These are phyloP conservation scores for Kitagawia praeruptora DNA, from an alignment of 129 eudicot genomes.

Conservation along the genomic window DNA sequence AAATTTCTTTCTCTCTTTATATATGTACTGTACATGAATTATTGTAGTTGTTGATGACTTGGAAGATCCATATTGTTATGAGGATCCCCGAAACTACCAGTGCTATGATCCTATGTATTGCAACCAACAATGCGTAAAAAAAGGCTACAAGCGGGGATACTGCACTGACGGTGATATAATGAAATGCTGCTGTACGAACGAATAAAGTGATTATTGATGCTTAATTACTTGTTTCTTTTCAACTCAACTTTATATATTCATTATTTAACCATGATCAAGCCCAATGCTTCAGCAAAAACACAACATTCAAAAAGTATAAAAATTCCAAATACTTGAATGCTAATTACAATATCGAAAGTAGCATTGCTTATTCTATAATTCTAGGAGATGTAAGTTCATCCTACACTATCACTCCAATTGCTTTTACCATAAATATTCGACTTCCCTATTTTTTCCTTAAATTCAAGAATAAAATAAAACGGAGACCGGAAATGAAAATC, in stretches of 20 bases:
- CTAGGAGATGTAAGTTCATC: neutral
- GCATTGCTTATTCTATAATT: neutral
- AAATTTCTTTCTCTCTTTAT: too few species aligned
- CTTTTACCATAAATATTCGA: neutral
- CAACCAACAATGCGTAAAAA: neutral
- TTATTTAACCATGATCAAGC: neutral
- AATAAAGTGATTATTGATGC: neutral
- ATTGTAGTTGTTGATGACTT: too few species aligned
- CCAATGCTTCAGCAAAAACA: neutral
- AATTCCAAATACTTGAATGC: neutral
- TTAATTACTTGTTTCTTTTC: neutral
- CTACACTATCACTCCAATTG: neutral
- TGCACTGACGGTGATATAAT: neutral
- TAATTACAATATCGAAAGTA: neutral
- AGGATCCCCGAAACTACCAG: too few species aligned
- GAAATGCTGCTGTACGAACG: neutral
- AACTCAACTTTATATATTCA: neutral
- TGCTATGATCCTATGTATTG: neutral
- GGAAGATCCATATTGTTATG: neutral
- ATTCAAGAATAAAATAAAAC: neutral
- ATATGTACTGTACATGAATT: too few species aligned
- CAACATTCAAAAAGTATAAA: neutral
- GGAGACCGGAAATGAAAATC: neutral
- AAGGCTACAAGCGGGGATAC: neutral
- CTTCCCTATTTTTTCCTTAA: neutral